Base-by-base conservation (phyloP, 768 basidiomycete genomes). In the Auricularia auricula-judae region DNA sequence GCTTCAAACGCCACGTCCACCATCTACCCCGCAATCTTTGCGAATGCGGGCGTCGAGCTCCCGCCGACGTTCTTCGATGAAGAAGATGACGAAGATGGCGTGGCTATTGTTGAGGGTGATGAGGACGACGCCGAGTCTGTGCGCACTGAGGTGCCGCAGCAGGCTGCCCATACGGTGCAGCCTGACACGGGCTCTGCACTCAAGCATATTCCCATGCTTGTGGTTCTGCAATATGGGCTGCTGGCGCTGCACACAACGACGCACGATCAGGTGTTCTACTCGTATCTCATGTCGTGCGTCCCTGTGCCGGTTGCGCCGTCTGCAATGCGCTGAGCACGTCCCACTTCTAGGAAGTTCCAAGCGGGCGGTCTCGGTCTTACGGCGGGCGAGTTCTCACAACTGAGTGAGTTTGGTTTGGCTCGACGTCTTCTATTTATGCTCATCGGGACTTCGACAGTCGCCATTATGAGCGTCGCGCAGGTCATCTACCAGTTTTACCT, bases 401-500 rank as follows among this genome's bases (percentile, higher is more conserved):
- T 98, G 18, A 94, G 88, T 92, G 66, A 5, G 71, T 68, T 23
- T 16, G 2, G 62, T 84, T 76, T 14, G 34, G 23, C 29, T n/a
- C 23, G 8, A 10, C 54, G 23, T 33, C 23, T 4, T 42, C 61
- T 16, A 4, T 51, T 36, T 11, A 21, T 59, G n/a, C 21, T 44
- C 54, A 29, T 36, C 10, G 34, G 8, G 8, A 68, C 58, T 33
- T 21, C 67, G 66, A 54, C 68, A 93, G 91, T 91, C 72, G 91
- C 91, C 4, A 70, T 96, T 63, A 96, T 97, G 94, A 95, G 92
- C 74, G 80, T 93, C n/a, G 90, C 86, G 66, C 93, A 95, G 74
- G 89, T 97, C 63, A 85, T 86, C 39, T 96, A 94, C 72, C 94
- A 94, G 71, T 94, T 93, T 71, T 86, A 91, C 71, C 81, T 92